Evolutionary conservation across 225 moss, liverwort and hornwort species (phyloP), one percentile per base, ranked within the genome.

Genomic region (Pseudisothecium myosuroides): DNA sequence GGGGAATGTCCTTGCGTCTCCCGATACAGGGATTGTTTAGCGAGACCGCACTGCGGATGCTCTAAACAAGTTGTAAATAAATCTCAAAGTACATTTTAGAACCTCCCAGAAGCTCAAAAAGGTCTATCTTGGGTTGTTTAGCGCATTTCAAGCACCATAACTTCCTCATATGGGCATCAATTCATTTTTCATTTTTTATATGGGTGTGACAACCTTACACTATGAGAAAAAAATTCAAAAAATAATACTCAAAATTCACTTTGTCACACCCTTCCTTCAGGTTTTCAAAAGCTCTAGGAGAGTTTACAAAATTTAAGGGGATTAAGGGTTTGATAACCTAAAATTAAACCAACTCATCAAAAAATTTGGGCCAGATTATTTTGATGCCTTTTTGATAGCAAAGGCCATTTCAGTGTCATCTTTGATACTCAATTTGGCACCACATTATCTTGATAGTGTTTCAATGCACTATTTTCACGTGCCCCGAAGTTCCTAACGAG

Each of bases 91-190:
- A 12, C 18, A 75, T 12, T 73, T 20, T 2, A 49, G 12, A 50
- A 50, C 1, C 13, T 34, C 9, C 5, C 1, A 45, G 10, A 28
- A 73, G 28, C 29, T 45, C 28, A 28, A 17, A 28, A 45, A 28
- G 10, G 6, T 73, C 6, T 28, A 29, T 3, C 6, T 1, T 1
- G 4, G 10, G 71, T 24, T 43, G 14, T 43, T 15, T 15, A 28
- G 6, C 1, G 9, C 9, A 9, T 43, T 73, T 17, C 0, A 0
- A 45, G 29, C 3, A 45, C 6, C 3, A 29, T 28, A 29, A 43
- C 73, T 45, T 45, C 17, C 6, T 28, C 10, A 45, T 28, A 2
- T 29, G 5, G 17, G 10, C 29, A 73, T 29, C 43, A 43, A 72
- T 28, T 14, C 14, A 14, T 0, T 11, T 66, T 66, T 64, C 5